A percentile compares a stretch with the other conserved stretches of the same genome.
These are phyloP conservation scores for Tetragonia tetragonoides DNA, from an alignment of 148 eudicot genomes.

Conservation along the genomic window DNA sequence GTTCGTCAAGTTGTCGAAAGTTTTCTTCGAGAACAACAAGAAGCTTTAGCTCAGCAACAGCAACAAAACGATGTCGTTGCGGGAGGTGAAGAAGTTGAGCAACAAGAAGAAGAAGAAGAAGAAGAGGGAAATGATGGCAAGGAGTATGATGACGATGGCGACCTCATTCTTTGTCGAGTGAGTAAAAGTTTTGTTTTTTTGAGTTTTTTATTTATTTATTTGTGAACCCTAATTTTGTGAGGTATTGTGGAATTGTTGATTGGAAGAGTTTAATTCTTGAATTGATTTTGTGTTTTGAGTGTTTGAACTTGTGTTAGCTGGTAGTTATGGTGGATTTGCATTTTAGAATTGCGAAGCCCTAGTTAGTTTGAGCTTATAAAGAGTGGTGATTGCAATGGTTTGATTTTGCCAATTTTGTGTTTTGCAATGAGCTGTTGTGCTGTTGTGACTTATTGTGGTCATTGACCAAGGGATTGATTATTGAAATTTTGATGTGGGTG, in stretches of 20 bases:
- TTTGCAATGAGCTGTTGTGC: not conserved
- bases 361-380: not conserved
- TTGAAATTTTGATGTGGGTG: not conserved
- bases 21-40: conserved; percentile 44
- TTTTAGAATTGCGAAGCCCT: not conserved
- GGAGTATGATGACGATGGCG: conserved; percentile 85
- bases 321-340: too few species aligned
- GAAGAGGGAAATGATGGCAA: conserved; percentile 36
- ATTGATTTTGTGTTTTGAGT: not conserved
- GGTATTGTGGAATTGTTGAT: not conserved
- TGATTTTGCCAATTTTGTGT: not conserved
- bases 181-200: conserved; percentile 6
- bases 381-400: not conserved
- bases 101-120: conserved; percentile 36
- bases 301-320: too few species aligned
- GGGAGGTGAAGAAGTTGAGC: conserved; percentile 30
- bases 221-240: not conserved
- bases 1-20: conserved; percentile 65
- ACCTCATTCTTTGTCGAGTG: conserved; percentile 79
- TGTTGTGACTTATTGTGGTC: too few species aligned
- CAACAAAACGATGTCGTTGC: conserved; percentile 24
- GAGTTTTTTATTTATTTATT: not conserved
- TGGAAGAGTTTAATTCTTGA: not conserved
- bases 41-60: conserved; percentile 14
- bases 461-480: not conserved